These are phyloP conservation scores for Corymbia maculata DNA, from an alignment of 345 rosid species.

Conservation along the genomic window DNA sequence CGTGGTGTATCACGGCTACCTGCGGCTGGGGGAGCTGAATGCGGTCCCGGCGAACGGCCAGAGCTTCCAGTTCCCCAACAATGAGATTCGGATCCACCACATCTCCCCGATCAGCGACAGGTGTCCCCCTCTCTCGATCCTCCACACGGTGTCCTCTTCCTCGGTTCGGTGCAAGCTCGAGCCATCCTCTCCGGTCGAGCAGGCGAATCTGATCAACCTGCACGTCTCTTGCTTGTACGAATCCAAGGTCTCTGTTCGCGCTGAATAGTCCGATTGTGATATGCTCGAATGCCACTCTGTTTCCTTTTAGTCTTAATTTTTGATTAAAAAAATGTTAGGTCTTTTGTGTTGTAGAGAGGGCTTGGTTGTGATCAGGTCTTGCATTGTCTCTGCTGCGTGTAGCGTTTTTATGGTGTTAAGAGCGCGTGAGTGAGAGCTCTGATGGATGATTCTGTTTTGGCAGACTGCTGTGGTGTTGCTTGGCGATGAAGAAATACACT, in stretches of 20 bases:
- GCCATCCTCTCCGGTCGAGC: constrained; percentile 47
- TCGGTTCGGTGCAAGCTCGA: constrained; percentile 90
- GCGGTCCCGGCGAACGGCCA: constrained; percentile 33
- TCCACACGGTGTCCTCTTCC: constrained; percentile 68
- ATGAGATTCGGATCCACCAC: constrained; percentile 83
- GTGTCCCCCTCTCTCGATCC: constrained; percentile 86
- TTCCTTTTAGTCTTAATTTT: not conserved
- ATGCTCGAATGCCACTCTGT: not conserved
- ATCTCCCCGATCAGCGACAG: constrained; percentile 63
- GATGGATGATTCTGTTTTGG: not conserved
- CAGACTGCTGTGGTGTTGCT: constrained; percentile 87
- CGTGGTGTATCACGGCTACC: constrained; percentile 73
- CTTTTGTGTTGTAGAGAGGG: not conserved
- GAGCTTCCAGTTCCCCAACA: constrained; percentile 70
- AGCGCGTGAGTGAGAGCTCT: not conserved
- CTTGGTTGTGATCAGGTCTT: not conserved
- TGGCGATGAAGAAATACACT: constrained; percentile 86
- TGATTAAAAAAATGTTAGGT: not conserved
- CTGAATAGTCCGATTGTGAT: not conserved
- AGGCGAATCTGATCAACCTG: constrained; percentile 53
- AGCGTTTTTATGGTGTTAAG: not conserved
- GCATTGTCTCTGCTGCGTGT: not conserved
- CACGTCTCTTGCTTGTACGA: constrained; percentile 83
- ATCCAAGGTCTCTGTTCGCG: constrained; percentile 38
- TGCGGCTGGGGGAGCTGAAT: constrained; percentile 73